Conservation (phyloP, 371 early-diverging fungal species). For the Saksenaea oblongispora region DNA sequence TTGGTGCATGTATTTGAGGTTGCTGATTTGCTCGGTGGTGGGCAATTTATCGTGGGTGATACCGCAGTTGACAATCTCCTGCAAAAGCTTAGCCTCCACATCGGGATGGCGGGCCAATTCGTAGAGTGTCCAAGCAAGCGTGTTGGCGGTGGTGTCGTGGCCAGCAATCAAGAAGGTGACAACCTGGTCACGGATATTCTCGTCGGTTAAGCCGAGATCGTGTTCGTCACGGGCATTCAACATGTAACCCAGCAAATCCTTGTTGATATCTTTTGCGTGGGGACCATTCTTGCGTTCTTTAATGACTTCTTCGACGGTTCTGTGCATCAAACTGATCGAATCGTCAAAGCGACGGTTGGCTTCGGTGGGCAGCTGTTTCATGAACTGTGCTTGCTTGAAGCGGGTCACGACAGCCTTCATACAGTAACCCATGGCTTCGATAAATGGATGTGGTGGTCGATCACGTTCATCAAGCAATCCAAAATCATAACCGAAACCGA, state of each 20-base stretch:
- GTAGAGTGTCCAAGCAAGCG: constrained; percentile 53
- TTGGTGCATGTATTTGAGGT: constrained; percentile 42
- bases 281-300: constrained; percentile 33
- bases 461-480: constrained; percentile 42
- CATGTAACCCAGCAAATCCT: constrained; percentile 62
- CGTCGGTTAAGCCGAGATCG: constrained; percentile 41
- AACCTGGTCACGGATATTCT: constrained; percentile 61
- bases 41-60: constrained; percentile 40
- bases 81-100: constrained; percentile 41
- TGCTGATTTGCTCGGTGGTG: constrained; percentile 44
- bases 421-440: constrained; percentile 55
- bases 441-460: constrained; percentile 43
- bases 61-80: constrained; percentile 54
- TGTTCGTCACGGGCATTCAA: constrained; percentile 51
- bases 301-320: constrained; percentile 40
- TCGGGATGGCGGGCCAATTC: constrained; percentile 48
- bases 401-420: constrained; percentile 28
- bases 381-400: constrained; percentile 31
- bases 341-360: constrained; percentile 40
- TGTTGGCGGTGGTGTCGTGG: constrained; percentile 53
- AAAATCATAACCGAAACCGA: constrained; percentile 66
- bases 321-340: constrained; percentile 38
- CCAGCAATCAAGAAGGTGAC: constrained; percentile 62
- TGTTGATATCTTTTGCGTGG: constrained; percentile 39
- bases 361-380: constrained; percentile 47